Evolutionary conservation across 2,329 filamentous ascomycete species (phyloP), one percentile per base, ranked within the genome.

Genomic region (Verticillium isaacii): DNA sequence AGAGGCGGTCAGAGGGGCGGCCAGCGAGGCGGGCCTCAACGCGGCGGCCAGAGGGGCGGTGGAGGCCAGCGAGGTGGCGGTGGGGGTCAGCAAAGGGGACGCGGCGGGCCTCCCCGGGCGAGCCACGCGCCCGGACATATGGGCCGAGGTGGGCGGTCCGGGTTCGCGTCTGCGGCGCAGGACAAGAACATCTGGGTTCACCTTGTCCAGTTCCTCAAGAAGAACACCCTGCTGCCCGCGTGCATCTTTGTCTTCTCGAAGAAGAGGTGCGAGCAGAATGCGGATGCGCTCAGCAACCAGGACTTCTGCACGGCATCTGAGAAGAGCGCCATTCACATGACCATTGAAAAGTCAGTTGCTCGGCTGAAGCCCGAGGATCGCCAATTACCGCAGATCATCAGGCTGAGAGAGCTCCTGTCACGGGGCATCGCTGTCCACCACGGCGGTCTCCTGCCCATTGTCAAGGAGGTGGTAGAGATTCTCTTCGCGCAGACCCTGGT

Each of bases 201-300:
- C 71, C 84, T 99, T 45, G 93, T 99, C 2, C 92, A 96, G 70
- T 93, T 92, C 75, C 82, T 99, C 60, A 91, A 89, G 69, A 97
- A 96, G 74, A 87, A 93, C 59, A 92, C 87, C 57, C 82, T 99
- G 4, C 84, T 99, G 3, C 95, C 95, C 0, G 92, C 91, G 9
- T 98, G 94, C 73, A 96, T 99, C 67, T 99, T 99, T 72, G 94
- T 99, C 61, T 99, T 99, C 75, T 99, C 95, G 2, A 99, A 98
- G 79, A 97, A 95, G 76, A 84, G 95, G 59, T 98, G 95, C 70
- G 95, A 99, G 74, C 93, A 98, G 72, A 99, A 98, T 73, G 95
- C 95, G 0, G 92, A 97, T 72, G 94, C 95, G 0, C 81, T 99
- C 25, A 94, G 91, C 64, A 98, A 97, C 71, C 89, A 97, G 67